Conservation (phyloP, 78 protist genomes). For the Mastigamoeba balamuthi region DNA sequence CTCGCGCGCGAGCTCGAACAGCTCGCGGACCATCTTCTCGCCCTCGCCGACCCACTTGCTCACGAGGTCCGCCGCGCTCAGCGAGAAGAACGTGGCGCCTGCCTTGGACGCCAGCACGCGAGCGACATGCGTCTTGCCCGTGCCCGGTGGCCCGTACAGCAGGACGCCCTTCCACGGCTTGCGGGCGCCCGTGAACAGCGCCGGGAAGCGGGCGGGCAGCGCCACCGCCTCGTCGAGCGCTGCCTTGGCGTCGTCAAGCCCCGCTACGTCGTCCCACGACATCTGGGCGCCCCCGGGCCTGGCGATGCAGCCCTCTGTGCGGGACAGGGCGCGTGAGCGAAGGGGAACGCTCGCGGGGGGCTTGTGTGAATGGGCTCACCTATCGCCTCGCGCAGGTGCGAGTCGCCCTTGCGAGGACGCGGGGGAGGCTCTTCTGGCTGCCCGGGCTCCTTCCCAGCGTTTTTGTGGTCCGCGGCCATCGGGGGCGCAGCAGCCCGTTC, state of each 20-base stretch:
- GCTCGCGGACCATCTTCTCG: constrained; percentile 79
- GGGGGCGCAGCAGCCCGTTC: neutral
- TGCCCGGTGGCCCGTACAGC: constrained; percentile 90
- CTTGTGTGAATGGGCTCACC: too few relatives aligned
- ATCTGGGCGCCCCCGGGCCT: neutral
- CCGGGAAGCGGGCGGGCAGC: constrained; percentile 92
- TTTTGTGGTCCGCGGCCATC: neutral
- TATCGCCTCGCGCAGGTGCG: neutral
- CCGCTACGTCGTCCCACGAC: constrained; percentile 93
- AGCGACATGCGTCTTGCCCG: constrained; percentile 63
- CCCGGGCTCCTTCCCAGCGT: neutral
- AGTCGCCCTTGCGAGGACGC: neutral
- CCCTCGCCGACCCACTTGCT: constrained; percentile 94
- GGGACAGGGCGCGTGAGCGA: too few relatives aligned
- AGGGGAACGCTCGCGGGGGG: too few relatives aligned
- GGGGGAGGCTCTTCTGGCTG: neutral
- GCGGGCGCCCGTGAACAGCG: constrained; percentile 87
- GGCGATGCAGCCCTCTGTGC: neutral
- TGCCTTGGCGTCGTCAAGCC: constrained; percentile 90
- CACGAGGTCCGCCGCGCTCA: constrained; percentile 88
- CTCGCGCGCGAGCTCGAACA: constrained; percentile 92
- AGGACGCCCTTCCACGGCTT: constrained; percentile 96
- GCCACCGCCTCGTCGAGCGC: constrained; percentile 91
- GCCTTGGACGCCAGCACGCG: constrained; percentile 95
- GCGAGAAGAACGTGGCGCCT: constrained; percentile 85